Conservation (phyloP, 2,329 filamentous ascomycete species). For the Fragosphaeria purpurea region DNA sequence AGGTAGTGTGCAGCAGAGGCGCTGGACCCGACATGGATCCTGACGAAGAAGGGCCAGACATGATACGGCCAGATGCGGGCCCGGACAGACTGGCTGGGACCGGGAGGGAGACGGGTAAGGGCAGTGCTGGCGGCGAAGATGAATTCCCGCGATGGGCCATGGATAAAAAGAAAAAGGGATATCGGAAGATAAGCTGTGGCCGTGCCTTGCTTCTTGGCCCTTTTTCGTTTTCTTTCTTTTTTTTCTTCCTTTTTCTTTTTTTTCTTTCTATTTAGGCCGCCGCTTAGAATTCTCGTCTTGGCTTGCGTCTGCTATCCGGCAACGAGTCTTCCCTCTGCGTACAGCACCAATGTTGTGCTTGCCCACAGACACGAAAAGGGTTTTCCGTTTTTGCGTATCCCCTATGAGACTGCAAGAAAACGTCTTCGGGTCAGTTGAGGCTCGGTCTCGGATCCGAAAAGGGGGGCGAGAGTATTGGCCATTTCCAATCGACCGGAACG, state of each 20-base stretch:
- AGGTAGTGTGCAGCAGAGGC: too few species aligned
- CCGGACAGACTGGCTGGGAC: constrained; percentile 4
- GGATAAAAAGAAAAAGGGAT: background rate
- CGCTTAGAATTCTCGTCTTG: too few species aligned
- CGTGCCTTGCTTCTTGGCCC: background rate
- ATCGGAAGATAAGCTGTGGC: background rate
- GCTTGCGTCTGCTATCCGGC: too few species aligned
- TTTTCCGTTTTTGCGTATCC: background rate
- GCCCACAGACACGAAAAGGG: background rate
- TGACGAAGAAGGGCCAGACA: background rate
- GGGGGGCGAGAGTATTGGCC: background rate
- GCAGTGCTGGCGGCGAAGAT: constrained; percentile 1
- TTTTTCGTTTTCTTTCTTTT: background rate
- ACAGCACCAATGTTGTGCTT: background rate
- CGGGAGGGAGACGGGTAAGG: constrained; percentile 14
- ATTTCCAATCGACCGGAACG: constrained; percentile 1
- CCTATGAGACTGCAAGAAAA: background rate
- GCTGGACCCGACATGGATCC: too few species aligned
- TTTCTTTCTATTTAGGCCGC: too few species aligned
- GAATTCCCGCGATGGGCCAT: background rate
- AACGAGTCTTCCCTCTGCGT: background rate
- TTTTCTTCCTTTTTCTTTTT: background rate
- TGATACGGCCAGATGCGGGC: constrained; percentile 1
- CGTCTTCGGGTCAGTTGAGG: constrained; percentile 4
- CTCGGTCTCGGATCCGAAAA: constrained; percentile 7